Evolutionary conservation across 2,329 filamentous ascomycete genomes (phyloP).

Genomic region (Aspergillus felis): DNA sequence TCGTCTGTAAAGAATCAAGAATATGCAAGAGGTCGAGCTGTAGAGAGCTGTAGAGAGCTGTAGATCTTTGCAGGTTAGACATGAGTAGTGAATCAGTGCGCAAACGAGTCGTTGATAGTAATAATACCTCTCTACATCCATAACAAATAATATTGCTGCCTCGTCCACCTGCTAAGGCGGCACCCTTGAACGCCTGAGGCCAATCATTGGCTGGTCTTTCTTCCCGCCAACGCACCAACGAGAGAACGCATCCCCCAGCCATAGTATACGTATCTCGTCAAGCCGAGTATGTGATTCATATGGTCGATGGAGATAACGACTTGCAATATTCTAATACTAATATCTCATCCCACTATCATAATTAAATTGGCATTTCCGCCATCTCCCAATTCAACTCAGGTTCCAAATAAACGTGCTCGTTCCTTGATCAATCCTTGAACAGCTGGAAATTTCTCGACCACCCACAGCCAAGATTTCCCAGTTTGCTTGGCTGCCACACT

Average conservation of each 20-base stretch:
- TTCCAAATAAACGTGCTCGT: background rate
- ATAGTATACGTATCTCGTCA: background rate
- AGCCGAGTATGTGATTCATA: background rate
- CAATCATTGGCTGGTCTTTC: slow-evolving; percentile 1
- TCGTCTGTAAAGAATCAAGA: background rate
- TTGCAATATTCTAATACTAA: background rate
- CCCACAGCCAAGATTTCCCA: background rate
- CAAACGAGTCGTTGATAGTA: too few species aligned
- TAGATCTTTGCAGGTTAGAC: background rate
- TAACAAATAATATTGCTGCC: background rate
- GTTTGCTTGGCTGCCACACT: background rate
- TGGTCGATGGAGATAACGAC: background rate
- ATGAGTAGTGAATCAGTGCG: too few species aligned
- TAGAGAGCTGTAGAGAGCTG: background rate
- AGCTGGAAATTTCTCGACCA: background rate
- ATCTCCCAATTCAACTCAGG: background rate
- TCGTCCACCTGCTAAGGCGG: background rate
- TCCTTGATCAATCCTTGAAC: too few species aligned
- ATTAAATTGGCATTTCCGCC: background rate
- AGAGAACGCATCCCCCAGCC: background rate
- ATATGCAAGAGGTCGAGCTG: background rate
- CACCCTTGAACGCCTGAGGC: background rate
- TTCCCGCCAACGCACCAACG: slow-evolving; percentile 1
- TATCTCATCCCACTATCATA: background rate
- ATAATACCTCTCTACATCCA: too few species aligned